Evolutionary conservation across 257 asterid species (phyloP).

Genomic region (Nicotiana tabacum): DNA sequence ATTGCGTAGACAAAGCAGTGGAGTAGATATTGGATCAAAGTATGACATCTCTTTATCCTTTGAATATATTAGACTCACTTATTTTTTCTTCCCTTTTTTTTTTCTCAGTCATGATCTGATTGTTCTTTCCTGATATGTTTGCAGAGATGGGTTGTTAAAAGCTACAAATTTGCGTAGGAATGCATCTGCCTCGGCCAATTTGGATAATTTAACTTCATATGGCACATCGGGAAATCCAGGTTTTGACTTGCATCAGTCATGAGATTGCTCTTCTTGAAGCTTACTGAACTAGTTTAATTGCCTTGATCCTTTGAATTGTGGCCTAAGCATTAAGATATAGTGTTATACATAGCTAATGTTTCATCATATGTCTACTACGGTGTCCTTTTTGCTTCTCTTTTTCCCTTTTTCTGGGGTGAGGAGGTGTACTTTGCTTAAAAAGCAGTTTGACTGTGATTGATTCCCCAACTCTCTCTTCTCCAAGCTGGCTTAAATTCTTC

Average conservation of each 20-base stretch:
- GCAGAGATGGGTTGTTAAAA: constrained; percentile 49
- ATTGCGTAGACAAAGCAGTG: constrained; percentile 70
- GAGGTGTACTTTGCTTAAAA: background rate
- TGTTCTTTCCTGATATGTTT: constrained; percentile 36
- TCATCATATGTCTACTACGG: background rate
- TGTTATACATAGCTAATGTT: background rate
- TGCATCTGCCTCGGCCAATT: constrained; percentile 65
- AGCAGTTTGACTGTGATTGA: background rate
- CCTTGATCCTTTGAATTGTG: background rate
- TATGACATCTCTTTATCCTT: constrained; percentile 15
- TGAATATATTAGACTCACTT: background rate
- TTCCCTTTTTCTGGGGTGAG: background rate
- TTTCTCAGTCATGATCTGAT: constrained; percentile 16
- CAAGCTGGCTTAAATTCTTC: background rate
- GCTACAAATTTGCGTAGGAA: constrained; percentile 63
- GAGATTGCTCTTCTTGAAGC: background rate
- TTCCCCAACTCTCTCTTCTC: background rate
- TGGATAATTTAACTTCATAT: constrained; percentile 46
- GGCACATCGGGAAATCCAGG: constrained; percentile 49
- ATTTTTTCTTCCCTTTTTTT: background rate
- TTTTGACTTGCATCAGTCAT: constrained; percentile 15
- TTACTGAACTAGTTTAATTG: background rate
- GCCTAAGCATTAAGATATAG: background rate
- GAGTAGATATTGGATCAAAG: constrained; percentile 54
- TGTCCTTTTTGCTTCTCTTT: background rate